Evolutionary conservation across 257 asterid species (phyloP), one percentile per base, ranked within the genome.

Genomic region (Plantago major): DNA sequence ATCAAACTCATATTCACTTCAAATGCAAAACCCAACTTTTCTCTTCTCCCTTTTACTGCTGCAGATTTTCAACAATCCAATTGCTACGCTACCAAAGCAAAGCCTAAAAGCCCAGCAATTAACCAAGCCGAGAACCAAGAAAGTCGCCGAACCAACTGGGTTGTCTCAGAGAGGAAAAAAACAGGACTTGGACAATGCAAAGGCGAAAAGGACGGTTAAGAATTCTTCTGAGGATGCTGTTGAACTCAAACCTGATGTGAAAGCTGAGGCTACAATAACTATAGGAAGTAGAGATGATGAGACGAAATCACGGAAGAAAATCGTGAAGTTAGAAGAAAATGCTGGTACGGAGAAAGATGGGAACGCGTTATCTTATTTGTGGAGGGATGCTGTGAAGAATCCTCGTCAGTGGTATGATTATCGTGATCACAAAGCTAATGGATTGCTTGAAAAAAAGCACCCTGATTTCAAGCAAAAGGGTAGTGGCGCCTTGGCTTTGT

Each of bases 391-490:
- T 73, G 67, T 84, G 37, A 81, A 71, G 44, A 82, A 84, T 66
- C 82, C 95, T 3, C 54, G 58, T 64, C 78, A 80, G 42, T 92
- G 97, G 99, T 67, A 74, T 78, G 97, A 89, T 79, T 82, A 70
- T 73, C 89, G 97, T 10, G 61, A 69, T 33, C 79, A 76, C 60
- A 92, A 89, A 76, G 18, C 72, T 33, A 63, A 76, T 15, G 89
- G 95, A 33, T 61, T 74, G 79, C 82, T 86, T 55, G 74, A 75
- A 64, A 77, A 66, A n/a, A 84, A 76, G 6, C 51, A 64, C 60
- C 97, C 99, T 0, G 97, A 92, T 78, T 92, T 89, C 65, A 89
- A 89, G 83, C 82, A 79, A 55, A 84, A 81, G 73, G 82, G 45
- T 61, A 74, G 64, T n/a, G 75, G 76, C 17, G 74, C 26, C 1